Conservation (phyloP, 345 rosid species). For the Populus euphratica region DNA sequence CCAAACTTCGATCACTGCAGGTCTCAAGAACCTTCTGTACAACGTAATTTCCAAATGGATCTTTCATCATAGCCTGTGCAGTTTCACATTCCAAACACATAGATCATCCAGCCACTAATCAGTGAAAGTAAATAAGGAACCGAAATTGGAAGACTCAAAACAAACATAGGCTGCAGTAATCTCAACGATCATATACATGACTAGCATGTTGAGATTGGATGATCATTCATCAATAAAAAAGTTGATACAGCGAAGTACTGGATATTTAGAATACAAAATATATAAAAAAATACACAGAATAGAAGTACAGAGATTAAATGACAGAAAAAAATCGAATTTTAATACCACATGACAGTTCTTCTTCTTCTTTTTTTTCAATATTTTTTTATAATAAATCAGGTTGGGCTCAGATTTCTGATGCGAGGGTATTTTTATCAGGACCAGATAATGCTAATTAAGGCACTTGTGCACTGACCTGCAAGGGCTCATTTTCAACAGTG, state of each 20-base stretch:
- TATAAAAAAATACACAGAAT: background rate
- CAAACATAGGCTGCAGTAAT: background rate
- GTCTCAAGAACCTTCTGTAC: conserved; percentile 95
- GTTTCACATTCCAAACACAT: conserved; percentile 11
- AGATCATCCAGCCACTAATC: background rate
- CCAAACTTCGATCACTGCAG: conserved; percentile 77
- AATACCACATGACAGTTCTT: no score
- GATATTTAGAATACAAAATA: background rate
- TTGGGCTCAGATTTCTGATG: no score
- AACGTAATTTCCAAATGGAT: conserved; percentile 95
- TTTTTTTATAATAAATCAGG: no score
- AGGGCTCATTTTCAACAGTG: conserved; percentile 92
- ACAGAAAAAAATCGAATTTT: no score
- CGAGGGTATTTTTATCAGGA: no score
- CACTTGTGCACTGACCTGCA: conserved; percentile 52
- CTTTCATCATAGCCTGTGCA: conserved; percentile 99
- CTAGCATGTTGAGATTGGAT: background rate
- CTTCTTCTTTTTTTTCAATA: no score
- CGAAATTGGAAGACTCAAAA: background rate
- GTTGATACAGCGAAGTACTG: background rate
- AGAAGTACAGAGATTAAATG: background rate
- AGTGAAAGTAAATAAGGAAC: background rate
- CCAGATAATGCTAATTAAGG: no score
- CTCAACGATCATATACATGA: background rate
- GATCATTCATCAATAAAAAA: background rate